Conservation (phyloP, 2,329 filamentous ascomycete genomes). For the Ascochyta koolunga region DNA sequence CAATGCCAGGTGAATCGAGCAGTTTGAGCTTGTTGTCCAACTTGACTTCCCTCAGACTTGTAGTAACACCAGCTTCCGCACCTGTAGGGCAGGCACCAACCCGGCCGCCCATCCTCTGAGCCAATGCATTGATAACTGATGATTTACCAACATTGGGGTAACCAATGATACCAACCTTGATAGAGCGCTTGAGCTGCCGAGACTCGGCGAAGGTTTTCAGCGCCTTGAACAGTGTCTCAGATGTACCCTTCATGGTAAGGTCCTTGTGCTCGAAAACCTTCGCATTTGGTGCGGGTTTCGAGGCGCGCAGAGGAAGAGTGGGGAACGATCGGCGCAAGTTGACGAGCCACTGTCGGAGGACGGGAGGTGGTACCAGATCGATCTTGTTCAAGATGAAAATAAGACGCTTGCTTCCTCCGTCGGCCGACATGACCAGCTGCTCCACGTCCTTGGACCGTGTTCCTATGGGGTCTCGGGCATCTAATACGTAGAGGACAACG, state of each 20-base stretch:
- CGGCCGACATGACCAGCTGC: constrained; percentile 87
- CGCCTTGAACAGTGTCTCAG: constrained; percentile 82
- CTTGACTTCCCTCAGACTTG: constrained; percentile 85
- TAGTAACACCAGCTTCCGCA: constrained; percentile 91
- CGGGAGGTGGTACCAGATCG: constrained; percentile 81
- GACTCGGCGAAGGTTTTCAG: constrained; percentile 86
- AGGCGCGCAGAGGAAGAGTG: constrained; percentile 85
- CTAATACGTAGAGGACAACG: constrained; percentile 90
- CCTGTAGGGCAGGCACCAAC: constrained; percentile 81
- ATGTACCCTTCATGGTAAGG: constrained; percentile 84
- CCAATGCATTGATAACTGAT: constrained; percentile 92
- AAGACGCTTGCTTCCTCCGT: constrained; percentile 80
- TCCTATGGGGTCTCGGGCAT: constrained; percentile 88
- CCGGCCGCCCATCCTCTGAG: constrained; percentile 74
- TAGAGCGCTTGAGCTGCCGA: constrained; percentile 84
- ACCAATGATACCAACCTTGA: constrained; percentile 91
- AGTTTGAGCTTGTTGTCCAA: constrained; percentile 93
- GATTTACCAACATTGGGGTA: constrained; percentile 98
- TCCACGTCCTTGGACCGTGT: constrained; percentile 91
- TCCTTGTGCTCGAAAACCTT: constrained; percentile 92
- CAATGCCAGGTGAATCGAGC: constrained; percentile 91
- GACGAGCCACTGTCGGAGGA: constrained; percentile 82
- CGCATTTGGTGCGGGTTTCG: constrained; percentile 80
- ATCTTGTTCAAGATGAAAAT: constrained; percentile 97
- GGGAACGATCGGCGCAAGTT: constrained; percentile 90